Evolutionary conservation across 2,329 filamentous ascomycete genomes (phyloP), one percentile per base, ranked within the genome.

Genomic region (Cordyceps farinosa): DNA sequence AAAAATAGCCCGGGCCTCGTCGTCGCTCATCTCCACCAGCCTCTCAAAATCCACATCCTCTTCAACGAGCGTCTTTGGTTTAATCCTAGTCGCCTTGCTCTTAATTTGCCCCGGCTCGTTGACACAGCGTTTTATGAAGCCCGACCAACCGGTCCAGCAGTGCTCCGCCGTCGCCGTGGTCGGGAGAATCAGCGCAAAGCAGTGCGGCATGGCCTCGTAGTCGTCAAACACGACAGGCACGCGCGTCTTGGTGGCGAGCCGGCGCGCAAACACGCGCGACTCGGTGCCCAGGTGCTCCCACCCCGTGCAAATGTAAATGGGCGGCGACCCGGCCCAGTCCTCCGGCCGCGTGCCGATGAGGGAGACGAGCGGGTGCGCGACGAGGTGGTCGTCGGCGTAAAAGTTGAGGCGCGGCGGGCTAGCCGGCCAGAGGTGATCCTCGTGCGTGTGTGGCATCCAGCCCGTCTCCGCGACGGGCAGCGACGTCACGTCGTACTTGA

Each of bases 191-290:
- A 86, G 69, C 0, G 82, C 84, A 70, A 91, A 94, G 68, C 85
- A 86, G 75, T 93, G 90, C 61, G 91, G 90, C 90, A 94, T 94
- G 3, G 86, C 88, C 72, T 92, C 87, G 71, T 87, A 95, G 75
- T 91, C 85, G 71, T 90, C 85, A 69, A 87, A 89, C 3, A 85
- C 79, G 0, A 93, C 84, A 0, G 70, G 70, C 0, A 88, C 87
- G 5, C 84, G 86, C 52, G 89, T 84, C 8, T 69, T 66, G 22
- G 51, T 55, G 17, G 78, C 78, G 11, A 90, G 78, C 45, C 81
- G 80, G 47, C 77, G 74, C 0, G 87, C 89, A 2, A 91, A 71
- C 59, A 85, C 84, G 66, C 80, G 81, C 65, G 81, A 82, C 73
- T 92, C 90, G 72, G 91, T 89, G 1, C 83, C 79, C 10, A 94